A percentile compares a stretch with the other conserved stretches of the same genome.
Evolutionary conservation across 306 rosid species (phyloP).

Genomic region (Corylus avellana): DNA sequence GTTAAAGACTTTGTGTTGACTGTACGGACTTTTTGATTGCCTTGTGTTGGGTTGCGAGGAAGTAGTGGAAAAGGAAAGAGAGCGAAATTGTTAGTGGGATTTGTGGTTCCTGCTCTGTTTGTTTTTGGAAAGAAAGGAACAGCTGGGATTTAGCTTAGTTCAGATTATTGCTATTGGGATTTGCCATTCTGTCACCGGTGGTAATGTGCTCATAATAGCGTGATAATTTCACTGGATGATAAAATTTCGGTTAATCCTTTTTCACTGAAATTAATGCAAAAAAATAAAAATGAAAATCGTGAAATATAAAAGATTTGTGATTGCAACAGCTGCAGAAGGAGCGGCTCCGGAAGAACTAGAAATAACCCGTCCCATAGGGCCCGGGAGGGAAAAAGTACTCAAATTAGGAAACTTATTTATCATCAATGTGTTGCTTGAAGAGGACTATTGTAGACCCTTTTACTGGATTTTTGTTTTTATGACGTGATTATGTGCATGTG

Average conservation of each 20-base stretch:
- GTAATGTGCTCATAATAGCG: neutral
- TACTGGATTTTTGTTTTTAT: no score
- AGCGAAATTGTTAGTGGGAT: neutral
- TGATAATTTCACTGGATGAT: neutral
- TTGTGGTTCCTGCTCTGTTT: neutral
- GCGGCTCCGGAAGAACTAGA: no score
- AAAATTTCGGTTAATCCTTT: neutral
- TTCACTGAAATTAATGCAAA: neutral
- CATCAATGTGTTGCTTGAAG: no score
- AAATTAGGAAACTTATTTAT: no score
- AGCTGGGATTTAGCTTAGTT: neutral
- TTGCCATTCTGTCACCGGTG: neutral
- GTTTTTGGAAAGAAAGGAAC: conserved; percentile 1
- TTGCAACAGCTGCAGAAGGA: no score
- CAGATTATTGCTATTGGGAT: neutral
- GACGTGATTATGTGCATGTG: no score
- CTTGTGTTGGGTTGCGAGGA: neutral
- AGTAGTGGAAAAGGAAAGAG: neutral
- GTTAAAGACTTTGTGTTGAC: neutral
- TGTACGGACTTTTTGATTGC: neutral
- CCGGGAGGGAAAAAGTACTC: no score
- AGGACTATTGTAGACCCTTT: no score
- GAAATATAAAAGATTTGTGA: neutral
- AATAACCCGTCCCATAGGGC: no score
- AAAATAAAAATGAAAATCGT: neutral